These are phyloP conservation scores for Wickerhamomyces mucosus DNA, from an alignment of 805 yeast genomes.

Conservation along the genomic window DNA sequence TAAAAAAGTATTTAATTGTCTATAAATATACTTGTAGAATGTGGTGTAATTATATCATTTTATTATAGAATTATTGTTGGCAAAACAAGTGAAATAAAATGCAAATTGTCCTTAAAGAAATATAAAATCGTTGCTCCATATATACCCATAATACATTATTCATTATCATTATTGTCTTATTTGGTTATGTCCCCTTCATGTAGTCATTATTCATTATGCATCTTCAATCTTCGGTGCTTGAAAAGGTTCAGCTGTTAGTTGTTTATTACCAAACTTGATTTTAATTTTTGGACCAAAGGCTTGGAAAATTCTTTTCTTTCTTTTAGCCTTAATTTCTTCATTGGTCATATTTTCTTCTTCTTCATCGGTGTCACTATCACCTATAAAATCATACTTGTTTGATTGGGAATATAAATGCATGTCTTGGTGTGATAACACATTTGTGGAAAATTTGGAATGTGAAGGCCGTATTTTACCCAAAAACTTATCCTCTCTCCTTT, in stretches of 20 bases:
- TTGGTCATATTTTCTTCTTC: constrained; percentile 14
- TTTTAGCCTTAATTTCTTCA: constrained; percentile 10
- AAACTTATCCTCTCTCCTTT: constrained; percentile 13
- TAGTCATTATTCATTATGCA: too few species aligned
- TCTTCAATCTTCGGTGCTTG: constrained; percentile 14
- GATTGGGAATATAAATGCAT: constrained; percentile 12
- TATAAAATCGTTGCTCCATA: too few species aligned
- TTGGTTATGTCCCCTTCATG: too few species aligned
- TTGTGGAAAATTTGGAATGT: neutral
- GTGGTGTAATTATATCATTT: neutral
- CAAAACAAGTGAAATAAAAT: too few species aligned
- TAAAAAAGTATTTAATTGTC: too few species aligned
- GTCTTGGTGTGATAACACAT: constrained; percentile 4
- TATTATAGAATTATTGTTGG: too few species aligned
- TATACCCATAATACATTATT: too few species aligned
- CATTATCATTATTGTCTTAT: too few species aligned
- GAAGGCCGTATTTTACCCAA: constrained; percentile 1
- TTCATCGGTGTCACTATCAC: constrained; percentile 21
- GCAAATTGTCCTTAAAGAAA: too few species aligned
- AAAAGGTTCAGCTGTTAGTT: constrained; percentile 20
- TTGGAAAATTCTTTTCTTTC: constrained; percentile 5
- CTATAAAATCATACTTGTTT: constrained; percentile 15
- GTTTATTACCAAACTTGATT: constrained; percentile 13
- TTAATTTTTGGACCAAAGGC: constrained; percentile 18
- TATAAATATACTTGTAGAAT: neutral